Conservation (phyloP, 2,329 filamentous ascomycete genomes). For the Nemania sp. region DNA sequence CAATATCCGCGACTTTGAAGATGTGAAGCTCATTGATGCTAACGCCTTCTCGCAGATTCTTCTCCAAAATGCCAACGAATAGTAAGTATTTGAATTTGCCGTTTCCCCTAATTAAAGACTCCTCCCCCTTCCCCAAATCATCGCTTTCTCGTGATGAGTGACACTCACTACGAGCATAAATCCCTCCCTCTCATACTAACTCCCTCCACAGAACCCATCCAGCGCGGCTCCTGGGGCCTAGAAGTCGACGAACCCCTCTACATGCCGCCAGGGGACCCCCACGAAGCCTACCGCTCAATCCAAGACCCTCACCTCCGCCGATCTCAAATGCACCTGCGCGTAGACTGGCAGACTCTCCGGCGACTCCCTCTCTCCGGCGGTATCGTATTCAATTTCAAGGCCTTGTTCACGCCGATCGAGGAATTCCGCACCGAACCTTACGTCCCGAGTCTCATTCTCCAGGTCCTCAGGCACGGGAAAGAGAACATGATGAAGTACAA, state of each 20-base stretch:
- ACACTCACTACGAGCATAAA: too few species aligned
- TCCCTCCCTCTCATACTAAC: not conserved
- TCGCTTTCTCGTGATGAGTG: too few species aligned
- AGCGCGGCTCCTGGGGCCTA: slow-evolving; percentile 82
- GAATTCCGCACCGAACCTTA: slow-evolving; percentile 73
- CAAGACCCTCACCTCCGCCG: slow-evolving; percentile 61
- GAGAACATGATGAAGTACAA: slow-evolving; percentile 76
- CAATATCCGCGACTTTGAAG: not conserved
- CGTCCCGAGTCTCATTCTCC: slow-evolving; percentile 68
- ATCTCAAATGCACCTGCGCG: slow-evolving; percentile 68
- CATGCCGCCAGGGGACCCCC: slow-evolving; percentile 69
- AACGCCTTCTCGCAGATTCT: slow-evolving; percentile 59
- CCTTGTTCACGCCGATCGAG: slow-evolving; percentile 73
- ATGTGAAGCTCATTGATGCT: not conserved
- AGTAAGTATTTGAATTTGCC: slow-evolving; percentile 32
- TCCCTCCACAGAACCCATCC: slow-evolving; percentile 63
- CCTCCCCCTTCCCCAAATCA: not conserved
- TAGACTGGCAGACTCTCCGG: slow-evolving; percentile 87
- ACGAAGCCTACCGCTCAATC: slow-evolving; percentile 60
- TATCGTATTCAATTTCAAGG: slow-evolving; percentile 88
- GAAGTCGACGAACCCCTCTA: slow-evolving; percentile 76
- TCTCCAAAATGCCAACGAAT: slow-evolving; percentile 73
- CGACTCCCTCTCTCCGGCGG: slow-evolving; percentile 75
- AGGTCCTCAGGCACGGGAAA: slow-evolving; percentile 73
- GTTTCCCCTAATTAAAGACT: not conserved